A percentile compares a stretch with the other conserved stretches of the same genome.
Evolutionary conservation across 257 asterid species (phyloP).

Genomic region (Solanum microdontum): DNA sequence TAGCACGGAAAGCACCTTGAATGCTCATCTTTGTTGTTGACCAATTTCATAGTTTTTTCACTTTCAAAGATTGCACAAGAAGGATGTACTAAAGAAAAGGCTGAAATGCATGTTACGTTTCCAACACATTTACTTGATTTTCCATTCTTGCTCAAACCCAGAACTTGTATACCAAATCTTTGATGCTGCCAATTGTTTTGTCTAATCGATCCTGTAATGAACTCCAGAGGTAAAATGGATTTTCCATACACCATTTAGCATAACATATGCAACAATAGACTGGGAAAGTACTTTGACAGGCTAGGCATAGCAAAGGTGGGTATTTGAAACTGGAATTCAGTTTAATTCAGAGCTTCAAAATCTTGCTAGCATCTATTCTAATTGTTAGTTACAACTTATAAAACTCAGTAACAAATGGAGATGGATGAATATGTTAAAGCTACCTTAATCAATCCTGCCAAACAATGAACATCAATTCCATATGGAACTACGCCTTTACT

Average conservation of each 20-base stretch:
- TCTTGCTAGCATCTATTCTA: background rate
- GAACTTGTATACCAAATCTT: background rate
- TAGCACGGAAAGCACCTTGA: background rate
- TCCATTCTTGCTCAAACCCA: background rate
- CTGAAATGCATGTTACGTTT: background rate
- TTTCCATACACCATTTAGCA: background rate
- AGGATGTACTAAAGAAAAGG: background rate
- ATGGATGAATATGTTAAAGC: background rate
- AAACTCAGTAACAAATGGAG: background rate
- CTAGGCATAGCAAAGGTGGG: background rate
- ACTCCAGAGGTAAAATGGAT: background rate
- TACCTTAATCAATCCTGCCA: slow-evolving; percentile 92
- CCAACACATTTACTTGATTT: background rate
- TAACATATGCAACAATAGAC: background rate
- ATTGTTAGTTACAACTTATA: background rate
- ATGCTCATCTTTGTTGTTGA: background rate
- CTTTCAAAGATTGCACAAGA: background rate
- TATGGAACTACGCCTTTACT: slow-evolving; percentile 50
- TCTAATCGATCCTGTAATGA: background rate
- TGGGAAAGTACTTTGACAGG: background rate
- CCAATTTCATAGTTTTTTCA: background rate
- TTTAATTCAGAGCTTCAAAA: background rate
- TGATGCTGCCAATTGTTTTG: background rate
- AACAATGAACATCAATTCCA: slow-evolving; percentile 76
- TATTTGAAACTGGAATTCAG: background rate